Conservation (phyloP, 345 rosid species). For the Aquilaria malaccensis region DNA sequence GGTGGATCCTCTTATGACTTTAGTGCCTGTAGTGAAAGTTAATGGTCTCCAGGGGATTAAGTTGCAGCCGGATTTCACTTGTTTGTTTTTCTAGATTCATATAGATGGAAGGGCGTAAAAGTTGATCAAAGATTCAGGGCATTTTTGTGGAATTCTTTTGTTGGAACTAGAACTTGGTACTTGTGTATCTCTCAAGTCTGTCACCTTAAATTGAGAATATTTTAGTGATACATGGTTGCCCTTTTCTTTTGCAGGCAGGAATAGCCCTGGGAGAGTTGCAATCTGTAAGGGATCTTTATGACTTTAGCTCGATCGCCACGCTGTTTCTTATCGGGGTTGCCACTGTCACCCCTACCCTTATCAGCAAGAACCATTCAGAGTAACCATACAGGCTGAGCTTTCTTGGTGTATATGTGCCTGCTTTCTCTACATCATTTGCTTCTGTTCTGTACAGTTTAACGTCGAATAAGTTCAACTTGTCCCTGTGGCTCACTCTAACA, state of each 20-base stretch:
- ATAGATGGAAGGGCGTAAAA: not conserved
- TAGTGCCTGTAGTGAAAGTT: no score
- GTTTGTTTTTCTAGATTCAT: not conserved
- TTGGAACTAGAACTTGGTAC: no score
- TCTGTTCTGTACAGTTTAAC: constrained; percentile 30
- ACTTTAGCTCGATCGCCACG: constrained; percentile 78
- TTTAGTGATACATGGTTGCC: not conserved
- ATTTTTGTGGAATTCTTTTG: no score
- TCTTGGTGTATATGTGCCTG: constrained; percentile 11
- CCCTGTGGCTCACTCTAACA: constrained; percentile 5
- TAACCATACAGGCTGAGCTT: not conserved
- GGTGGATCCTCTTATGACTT: no score
- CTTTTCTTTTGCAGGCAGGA: constrained; percentile 58
- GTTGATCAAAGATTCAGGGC: no score
- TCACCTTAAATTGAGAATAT: not conserved
- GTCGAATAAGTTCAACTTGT: constrained; percentile 16
- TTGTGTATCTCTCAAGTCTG: no score
- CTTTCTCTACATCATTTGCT: constrained; percentile 6
- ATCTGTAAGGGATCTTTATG: constrained; percentile 76
- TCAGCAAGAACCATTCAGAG: constrained; percentile 45
- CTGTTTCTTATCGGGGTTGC: constrained; percentile 69
- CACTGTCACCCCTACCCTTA: constrained; percentile 68
- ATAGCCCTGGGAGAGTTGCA: constrained; percentile 81
- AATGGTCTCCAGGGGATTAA: not conserved
- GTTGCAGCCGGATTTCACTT: not conserved